Conservation (phyloP, 148 eudicot species). For the Chenopodium berlandieri region DNA sequence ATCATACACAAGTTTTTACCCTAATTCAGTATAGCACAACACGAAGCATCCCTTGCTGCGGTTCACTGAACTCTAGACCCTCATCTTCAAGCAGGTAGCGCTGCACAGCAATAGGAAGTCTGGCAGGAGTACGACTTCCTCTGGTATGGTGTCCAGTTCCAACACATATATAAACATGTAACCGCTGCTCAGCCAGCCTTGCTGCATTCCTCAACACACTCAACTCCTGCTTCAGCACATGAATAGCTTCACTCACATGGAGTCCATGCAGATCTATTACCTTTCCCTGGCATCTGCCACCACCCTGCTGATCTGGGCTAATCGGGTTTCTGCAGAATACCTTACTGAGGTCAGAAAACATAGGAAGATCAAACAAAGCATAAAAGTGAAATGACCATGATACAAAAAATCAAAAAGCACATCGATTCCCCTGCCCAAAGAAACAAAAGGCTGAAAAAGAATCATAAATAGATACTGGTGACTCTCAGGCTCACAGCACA, state of each 20-base stretch:
- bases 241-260: constrained; percentile 84
- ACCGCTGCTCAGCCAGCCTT: constrained; percentile 59
- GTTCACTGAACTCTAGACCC: constrained; percentile 82
- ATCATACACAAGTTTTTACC: constrained; percentile 25
- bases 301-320: constrained; percentile 48
- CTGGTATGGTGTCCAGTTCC: constrained; percentile 95
- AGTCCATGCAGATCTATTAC: constrained; percentile 92
- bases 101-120: constrained; percentile 89
- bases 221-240: constrained; percentile 71
- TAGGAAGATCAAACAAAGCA: background rate
- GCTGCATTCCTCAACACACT: constrained; percentile 58
- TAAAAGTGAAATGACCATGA: background rate
- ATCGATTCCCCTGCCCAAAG: background rate
- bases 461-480: too few species aligned
- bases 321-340: constrained; percentile 61
- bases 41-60: constrained; percentile 87
- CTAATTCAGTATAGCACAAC: constrained; percentile 73
- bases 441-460: background rate
- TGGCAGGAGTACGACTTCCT: constrained; percentile 82
- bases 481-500: too few species aligned
- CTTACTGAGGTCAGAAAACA: constrained; percentile 5
- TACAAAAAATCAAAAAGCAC: background rate
- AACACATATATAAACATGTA: constrained; percentile 73
- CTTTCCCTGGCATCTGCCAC: constrained; percentile 65
- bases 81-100: constrained; percentile 89